Base-by-base conservation (phyloP, 257 asterid species). In the Penstemon eatonii region DNA sequence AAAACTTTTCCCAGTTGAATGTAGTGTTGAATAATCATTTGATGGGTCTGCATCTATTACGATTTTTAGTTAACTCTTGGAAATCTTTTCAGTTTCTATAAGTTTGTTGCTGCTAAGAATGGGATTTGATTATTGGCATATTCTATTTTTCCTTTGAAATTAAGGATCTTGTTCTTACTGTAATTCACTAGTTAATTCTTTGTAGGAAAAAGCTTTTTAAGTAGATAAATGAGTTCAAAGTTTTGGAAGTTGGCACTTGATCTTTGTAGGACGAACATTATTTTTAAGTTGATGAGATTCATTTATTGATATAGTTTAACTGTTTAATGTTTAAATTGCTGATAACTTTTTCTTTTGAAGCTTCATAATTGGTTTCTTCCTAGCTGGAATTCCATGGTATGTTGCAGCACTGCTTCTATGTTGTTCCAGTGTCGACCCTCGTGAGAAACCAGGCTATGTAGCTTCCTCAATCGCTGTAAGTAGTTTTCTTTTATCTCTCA, bases 401-500 rank as follows among this genome's bases (percentile, higher is more conserved):
- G 10, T 86, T 58, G 98, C 81, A 15, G 94, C 83, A 19, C 65
- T 92, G 69, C 63, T 88, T 74, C 70, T 88, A 44, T 55, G 85
- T 33, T 85, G 86, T 72, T 83, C 91, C 72, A 86, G 83, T 72
- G 33, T 90, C 63, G 97, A 92, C 67, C 91, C 83, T 65, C 95
- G 95, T 46, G 98, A 92, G 82, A 92, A 92, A 76, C 83, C 98
- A 0, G 97, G 95, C 69, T 88, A 86, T n/a, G 75, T 90, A 47
- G 81, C 89, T 73, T 75, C 83, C 72, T 76, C 89, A 6, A 66
- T 92, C 43, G 97, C 95, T 55, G 98, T 92, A 84, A 92, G 95
- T 72, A 36, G 54, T 76, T 61, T 65, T 56, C 68, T 57, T 40
- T 52, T 13, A 40, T 70, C 66, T 63, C 65, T 65, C 46, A 3